phyloP scores from a whole-genome alignment of 2,329 filamentous ascomycete species.

The Xenoacremonium recifei region DNA sequence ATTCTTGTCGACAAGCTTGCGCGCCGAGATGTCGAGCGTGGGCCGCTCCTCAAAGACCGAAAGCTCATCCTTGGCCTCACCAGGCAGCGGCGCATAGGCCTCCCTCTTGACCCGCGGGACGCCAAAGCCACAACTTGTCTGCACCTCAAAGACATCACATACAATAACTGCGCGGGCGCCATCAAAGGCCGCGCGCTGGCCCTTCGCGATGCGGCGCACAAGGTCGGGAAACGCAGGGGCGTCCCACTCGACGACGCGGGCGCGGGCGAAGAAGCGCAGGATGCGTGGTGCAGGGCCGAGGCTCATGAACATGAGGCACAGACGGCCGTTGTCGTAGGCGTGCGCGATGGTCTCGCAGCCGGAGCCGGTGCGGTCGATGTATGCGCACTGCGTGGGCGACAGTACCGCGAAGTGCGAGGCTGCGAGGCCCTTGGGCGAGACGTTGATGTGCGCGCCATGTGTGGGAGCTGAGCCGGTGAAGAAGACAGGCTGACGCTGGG shows the following conservation, averaged over 20 bases:
- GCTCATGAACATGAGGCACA: slow-evolving; percentile 72
- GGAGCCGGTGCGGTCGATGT: slow-evolving; percentile 72
- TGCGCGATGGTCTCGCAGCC: slow-evolving; percentile 76
- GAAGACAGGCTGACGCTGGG: slow-evolving; percentile 67
- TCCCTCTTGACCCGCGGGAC: slow-evolving; percentile 53
- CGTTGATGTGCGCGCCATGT: slow-evolving; percentile 67
- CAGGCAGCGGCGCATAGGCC: slow-evolving; percentile 31
- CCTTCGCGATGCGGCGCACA: slow-evolving; percentile 42
- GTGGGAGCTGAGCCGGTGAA: slow-evolving; percentile 72
- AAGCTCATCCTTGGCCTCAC: slow-evolving; percentile 30
- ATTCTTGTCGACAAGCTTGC: slow-evolving; percentile 47
- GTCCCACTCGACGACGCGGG: slow-evolving; percentile 59
- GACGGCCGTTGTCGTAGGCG: slow-evolving; percentile 72
- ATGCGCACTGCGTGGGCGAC: slow-evolving; percentile 58
- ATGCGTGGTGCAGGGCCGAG: slow-evolving; percentile 61
- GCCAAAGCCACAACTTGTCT: slow-evolving; percentile 66
- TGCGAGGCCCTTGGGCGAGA: slow-evolving; percentile 72
- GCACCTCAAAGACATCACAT: slow-evolving; percentile 62
- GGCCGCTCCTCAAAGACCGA: slow-evolving; percentile 52
- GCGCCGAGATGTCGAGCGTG: slow-evolving; percentile 52
- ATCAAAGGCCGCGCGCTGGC: slow-evolving; percentile 36
- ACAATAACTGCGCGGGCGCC: slow-evolving; percentile 60
- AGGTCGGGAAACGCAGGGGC: slow-evolving; percentile 46
- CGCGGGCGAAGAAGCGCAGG: slow-evolving; percentile 61
- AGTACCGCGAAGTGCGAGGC: slow-evolving; percentile 62